Evolutionary conservation across 352 stramenopile genomes (phyloP).

Genomic region (Phytophthora agathidicida): DNA sequence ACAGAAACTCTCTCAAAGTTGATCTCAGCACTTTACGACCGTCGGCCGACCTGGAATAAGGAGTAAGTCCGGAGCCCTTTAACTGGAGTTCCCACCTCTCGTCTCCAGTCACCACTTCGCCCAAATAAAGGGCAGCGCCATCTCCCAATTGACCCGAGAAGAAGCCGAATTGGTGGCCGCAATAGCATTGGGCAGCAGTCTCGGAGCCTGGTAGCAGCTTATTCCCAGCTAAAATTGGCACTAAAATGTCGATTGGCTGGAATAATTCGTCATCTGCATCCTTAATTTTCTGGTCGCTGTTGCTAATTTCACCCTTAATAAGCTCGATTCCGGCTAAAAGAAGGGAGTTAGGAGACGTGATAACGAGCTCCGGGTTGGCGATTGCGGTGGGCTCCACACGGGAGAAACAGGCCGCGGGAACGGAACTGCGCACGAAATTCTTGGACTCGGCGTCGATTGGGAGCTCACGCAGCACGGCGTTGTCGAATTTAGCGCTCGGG

Average conservation of each 20-base stretch:
- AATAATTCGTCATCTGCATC: conserved; percentile 29
- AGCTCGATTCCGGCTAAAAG: conserved; percentile 67
- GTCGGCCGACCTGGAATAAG: conserved; percentile 95
- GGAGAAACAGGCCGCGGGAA: conserved; percentile 68
- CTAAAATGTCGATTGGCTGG: conserved; percentile 47
- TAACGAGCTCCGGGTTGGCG: conserved; percentile 59
- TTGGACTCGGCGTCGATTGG: conserved; percentile 58
- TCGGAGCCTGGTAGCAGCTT: conserved; percentile 72
- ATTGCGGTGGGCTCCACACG: conserved; percentile 68
- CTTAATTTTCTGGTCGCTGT: conserved; percentile 1
- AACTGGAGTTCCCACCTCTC: conserved; percentile 95
- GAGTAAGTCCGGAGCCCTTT: conserved; percentile 96
- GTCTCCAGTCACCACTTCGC: conserved; percentile 68
- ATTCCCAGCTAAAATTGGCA: conserved; percentile 77
- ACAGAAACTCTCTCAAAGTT: conserved; percentile 97
- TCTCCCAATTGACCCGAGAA: conserved; percentile 93
- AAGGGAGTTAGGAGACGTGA: conserved; percentile 57
- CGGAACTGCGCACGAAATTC: conserved; percentile 57
- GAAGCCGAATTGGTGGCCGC: conserved; percentile 92
- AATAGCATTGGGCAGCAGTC: conserved; percentile 90
- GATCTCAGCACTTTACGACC: conserved; percentile 93
- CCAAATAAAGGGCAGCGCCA: conserved; percentile 89
- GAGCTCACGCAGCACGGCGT: conserved; percentile 65
- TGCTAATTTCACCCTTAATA: not conserved
- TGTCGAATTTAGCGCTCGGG: conserved; percentile 53